Percentiles rank a stretch among this genome's conserved stretches.
Evolutionary conservation across 164 flowering plant genomes (phyloP).

Genomic region (Vitis cinerea): DNA sequence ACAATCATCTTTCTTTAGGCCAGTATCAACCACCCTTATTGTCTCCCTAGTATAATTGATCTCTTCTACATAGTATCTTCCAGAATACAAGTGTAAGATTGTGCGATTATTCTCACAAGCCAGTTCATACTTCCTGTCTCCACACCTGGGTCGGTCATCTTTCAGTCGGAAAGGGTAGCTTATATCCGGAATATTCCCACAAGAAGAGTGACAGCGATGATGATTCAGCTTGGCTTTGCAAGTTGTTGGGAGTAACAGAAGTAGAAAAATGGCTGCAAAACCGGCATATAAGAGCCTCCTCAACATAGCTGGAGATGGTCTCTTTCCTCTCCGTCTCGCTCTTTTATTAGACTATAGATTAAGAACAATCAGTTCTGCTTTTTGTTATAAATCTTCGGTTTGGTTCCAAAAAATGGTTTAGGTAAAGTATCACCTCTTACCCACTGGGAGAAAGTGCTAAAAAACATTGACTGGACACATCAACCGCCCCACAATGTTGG

Average conservation of each 20-base stretch:
- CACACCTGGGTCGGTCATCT: constrained; percentile 1
- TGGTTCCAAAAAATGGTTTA: too few species aligned
- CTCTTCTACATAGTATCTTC: constrained; percentile 12
- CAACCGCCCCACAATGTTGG: too few species aligned
- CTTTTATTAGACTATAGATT: too few species aligned
- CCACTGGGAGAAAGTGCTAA: too few species aligned
- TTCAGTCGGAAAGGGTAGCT: constrained; percentile 13
- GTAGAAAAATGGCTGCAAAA: not conserved
- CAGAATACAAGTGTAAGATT: not conserved
- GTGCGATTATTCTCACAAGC: constrained; percentile 8
- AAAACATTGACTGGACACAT: too few species aligned
- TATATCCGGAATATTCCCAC: constrained; percentile 8
- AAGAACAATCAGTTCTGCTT: too few species aligned
- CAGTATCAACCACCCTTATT: not conserved
- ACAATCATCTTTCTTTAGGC: too few species aligned
- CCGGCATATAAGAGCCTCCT: too few species aligned
- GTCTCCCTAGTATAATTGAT: constrained; percentile 8
- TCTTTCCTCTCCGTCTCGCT: too few species aligned
- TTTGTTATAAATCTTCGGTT: too few species aligned
- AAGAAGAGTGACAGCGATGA: not conserved
- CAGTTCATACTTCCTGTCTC: not conserved
- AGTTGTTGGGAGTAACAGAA: not conserved
- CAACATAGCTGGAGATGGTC: too few species aligned
- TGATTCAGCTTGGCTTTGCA: not conserved
- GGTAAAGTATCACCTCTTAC: too few species aligned